Evolutionary conservation across 306 rosid genomes (phyloP).

Genomic region (Quercus engelmannii): DNA sequence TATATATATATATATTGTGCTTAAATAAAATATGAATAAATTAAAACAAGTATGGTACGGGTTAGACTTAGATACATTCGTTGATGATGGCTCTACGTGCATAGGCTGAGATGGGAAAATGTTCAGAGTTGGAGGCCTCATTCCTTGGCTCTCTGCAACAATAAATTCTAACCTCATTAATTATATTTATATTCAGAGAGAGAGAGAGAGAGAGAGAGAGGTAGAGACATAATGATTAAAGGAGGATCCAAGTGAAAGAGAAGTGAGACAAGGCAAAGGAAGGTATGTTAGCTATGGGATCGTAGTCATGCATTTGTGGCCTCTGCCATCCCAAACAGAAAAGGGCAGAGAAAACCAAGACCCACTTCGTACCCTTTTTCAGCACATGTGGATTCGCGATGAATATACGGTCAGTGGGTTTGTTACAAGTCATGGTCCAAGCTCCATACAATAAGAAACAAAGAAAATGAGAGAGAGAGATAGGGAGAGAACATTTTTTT

Average conservation of each 20-base stretch:
- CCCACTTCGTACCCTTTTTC: slow-evolving; percentile 23
- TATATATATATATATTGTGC: not conserved
- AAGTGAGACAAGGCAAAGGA: slow-evolving; percentile 14
- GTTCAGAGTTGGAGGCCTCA: slow-evolving; percentile 94
- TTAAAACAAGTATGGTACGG: not conserved
- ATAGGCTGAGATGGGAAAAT: slow-evolving; percentile 97
- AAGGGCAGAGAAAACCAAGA: slow-evolving; percentile 28
- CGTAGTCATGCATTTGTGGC: slow-evolving; percentile 32
- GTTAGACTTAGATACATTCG: slow-evolving; percentile 42
- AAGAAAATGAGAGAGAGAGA: not conserved
- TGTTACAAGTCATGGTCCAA: slow-evolving; percentile 55
- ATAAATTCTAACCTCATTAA: slow-evolving; percentile 20
- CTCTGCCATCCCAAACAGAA: slow-evolving; percentile 13
- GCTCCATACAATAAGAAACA: slow-evolving; percentile 24
- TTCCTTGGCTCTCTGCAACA: slow-evolving; percentile 52
- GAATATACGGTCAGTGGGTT: slow-evolving; percentile 44
- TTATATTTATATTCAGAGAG: not conserved
- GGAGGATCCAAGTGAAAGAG: slow-evolving; percentile 10
- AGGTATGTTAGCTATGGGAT: slow-evolving; percentile 3
- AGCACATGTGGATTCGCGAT: slow-evolving; percentile 34
- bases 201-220: not conserved
- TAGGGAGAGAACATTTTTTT: not conserved
- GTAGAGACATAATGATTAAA: slow-evolving; percentile 25
- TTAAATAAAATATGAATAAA: not conserved
- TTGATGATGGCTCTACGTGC: slow-evolving; percentile 72